A percentile compares a stretch with the other conserved stretches of the same genome.
Conservation (phyloP, 2,329 filamentous ascomycete genomes). For the Annulohypoxylon truncatum region DNA sequence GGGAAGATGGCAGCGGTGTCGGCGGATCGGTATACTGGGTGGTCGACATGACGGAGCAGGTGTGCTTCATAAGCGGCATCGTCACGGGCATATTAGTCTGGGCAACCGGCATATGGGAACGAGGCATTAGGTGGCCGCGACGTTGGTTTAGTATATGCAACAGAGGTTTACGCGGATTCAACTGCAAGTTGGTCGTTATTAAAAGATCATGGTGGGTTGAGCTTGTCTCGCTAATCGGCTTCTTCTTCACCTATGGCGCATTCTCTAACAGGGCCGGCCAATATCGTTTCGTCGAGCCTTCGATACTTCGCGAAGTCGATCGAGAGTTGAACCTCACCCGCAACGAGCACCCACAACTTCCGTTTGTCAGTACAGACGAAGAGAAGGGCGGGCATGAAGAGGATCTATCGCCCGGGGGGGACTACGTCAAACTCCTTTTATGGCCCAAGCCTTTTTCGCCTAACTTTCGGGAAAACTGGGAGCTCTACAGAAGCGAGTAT, state of each 20-base stretch:
- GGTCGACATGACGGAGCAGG: constrained; percentile 87
- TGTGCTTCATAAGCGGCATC: constrained; percentile 90
- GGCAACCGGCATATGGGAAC: constrained; percentile 96
- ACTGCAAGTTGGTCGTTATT: constrained; percentile 94
- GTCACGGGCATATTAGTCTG: constrained; percentile 89
- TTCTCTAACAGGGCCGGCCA: constrained; percentile 76
- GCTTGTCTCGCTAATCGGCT: constrained; percentile 75
- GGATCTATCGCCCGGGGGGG: constrained; percentile 88
- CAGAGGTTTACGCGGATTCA: constrained; percentile 88
- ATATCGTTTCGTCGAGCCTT: constrained; percentile 81
- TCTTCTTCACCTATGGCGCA: constrained; percentile 80
- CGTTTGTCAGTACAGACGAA: constrained; percentile 60
- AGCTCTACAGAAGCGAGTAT: constrained; percentile 91
- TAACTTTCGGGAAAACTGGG: constrained; percentile 96
- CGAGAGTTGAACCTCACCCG: constrained; percentile 64
- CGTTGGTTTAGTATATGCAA: constrained; percentile 92
- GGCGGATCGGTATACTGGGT: constrained; percentile 98
- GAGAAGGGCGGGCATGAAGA: constrained; percentile 82
- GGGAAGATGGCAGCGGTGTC: constrained; percentile 90
- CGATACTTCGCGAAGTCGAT: constrained; percentile 69
- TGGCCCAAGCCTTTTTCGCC: constrained; percentile 95
- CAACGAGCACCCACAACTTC: constrained; percentile 55
- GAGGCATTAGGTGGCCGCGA: constrained; percentile 92
- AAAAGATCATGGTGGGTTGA: constrained; percentile 86
- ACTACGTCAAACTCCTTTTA: constrained; percentile 90